Conservation (phyloP, 2,329 filamentous ascomycete genomes). For the Fusarium sp. region DNA sequence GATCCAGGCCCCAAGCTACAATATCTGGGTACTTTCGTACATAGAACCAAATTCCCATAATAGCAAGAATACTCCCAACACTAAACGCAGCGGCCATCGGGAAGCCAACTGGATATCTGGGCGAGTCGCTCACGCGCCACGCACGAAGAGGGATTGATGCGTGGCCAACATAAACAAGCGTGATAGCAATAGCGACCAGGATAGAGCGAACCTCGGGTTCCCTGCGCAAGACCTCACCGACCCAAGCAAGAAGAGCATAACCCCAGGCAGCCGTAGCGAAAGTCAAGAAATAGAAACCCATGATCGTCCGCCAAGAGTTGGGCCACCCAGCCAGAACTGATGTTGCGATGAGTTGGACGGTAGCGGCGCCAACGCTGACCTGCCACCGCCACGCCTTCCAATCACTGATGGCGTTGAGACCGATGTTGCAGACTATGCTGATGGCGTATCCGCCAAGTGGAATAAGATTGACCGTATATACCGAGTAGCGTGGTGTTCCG, state of each 20-base stretch:
- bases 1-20: constrained; percentile 29
- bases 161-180: constrained; percentile 41
- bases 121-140: constrained; percentile 42
- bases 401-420: constrained; percentile 66
- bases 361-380: constrained; percentile 63
- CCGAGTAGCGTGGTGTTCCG: constrained; percentile 46
- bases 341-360: constrained; percentile 52
- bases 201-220: constrained; percentile 49
- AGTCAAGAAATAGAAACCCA: constrained; percentile 54
- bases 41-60: constrained; percentile 39
- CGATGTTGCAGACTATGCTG: constrained; percentile 62
- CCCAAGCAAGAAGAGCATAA: constrained; percentile 48
- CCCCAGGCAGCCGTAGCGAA: constrained; percentile 54
- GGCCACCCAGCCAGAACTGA: constrained; percentile 46
- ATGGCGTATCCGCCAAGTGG: constrained; percentile 57
- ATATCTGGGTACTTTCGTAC: constrained; percentile 33
- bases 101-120: constrained; percentile 39
- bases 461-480: constrained; percentile 64
- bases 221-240: constrained; percentile 48
- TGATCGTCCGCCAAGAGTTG: constrained; percentile 42
- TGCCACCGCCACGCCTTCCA: constrained; percentile 63
- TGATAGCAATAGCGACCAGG: constrained; percentile 36
- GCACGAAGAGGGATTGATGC: constrained; percentile 40
- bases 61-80: constrained; percentile 37
- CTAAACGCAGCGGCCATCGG: constrained; percentile 37